These are phyloP conservation scores for Kluyveromyces siamensis DNA, from an alignment of 805 yeast species.

Conservation along the genomic window DNA sequence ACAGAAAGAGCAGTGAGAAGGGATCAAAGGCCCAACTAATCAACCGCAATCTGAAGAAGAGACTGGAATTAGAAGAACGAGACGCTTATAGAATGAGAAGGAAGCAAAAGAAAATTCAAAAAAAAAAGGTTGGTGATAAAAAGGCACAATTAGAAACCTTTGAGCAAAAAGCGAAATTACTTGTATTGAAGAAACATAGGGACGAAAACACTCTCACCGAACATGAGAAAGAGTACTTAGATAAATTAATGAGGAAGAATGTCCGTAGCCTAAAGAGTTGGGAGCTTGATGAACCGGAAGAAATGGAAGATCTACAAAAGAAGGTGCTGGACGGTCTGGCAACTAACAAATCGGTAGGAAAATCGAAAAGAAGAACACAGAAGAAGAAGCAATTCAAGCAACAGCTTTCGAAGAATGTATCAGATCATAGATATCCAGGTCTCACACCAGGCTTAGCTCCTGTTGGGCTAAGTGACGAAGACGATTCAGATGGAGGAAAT, in stretches of 20 bases:
- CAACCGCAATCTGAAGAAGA: slow-evolving; percentile 29
- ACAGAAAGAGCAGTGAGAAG: slow-evolving; percentile 7
- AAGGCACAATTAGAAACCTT: slow-evolving; percentile 14
- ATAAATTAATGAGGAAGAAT: slow-evolving; percentile 30
- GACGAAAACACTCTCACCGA: slow-evolving; percentile 23
- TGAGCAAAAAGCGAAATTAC: slow-evolving; percentile 26
- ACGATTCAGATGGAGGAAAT: slow-evolving; percentile 28
- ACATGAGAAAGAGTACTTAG: slow-evolving; percentile 29
- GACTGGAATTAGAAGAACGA: slow-evolving; percentile 26
- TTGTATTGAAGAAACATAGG: slow-evolving; percentile 28
- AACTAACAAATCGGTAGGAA: slow-evolving; percentile 27
- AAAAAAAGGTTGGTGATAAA: slow-evolving; percentile 18
- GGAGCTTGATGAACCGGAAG: slow-evolving; percentile 33
- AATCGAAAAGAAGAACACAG: slow-evolving; percentile 23
- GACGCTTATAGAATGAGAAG: slow-evolving; percentile 29
- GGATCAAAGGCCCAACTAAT: slow-evolving; percentile 32
- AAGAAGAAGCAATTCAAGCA: slow-evolving; percentile 25
- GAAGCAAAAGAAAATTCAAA: slow-evolving; percentile 25
- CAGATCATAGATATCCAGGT: slow-evolving; percentile 40
- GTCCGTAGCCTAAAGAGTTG: slow-evolving; percentile 33
- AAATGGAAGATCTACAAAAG: slow-evolving; percentile 34
- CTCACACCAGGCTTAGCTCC: slow-evolving; percentile 84
- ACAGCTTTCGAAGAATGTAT: slow-evolving; percentile 9
- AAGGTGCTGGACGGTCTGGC: slow-evolving; percentile 37
- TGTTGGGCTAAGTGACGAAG: slow-evolving; percentile 56